These are phyloP conservation scores for Cruciata laevipes DNA, from an alignment of 257 asterid species.

Conservation along the genomic window DNA sequence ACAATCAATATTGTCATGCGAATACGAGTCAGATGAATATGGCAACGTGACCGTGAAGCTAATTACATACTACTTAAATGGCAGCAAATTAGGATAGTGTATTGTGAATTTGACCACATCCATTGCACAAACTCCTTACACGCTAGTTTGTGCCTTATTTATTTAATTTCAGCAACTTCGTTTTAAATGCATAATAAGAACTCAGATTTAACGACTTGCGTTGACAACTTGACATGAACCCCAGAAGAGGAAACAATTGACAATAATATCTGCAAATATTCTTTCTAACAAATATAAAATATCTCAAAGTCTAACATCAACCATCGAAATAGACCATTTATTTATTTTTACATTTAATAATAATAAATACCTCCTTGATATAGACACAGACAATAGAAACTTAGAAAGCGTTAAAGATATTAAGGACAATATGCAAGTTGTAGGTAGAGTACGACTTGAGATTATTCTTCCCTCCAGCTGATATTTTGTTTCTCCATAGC, in stretches of 20 bases:
- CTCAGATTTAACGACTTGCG: neutral
- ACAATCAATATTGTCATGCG: neutral
- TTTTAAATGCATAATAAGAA: no score
- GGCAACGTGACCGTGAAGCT: constrained; percentile 1
- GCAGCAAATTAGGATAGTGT: neutral
- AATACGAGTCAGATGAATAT: neutral
- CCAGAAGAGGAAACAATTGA: neutral
- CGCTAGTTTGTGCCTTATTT: neutral
- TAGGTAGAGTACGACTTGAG: neutral
- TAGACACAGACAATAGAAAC: neutral
- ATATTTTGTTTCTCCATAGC: neutral
- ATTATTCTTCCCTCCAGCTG: neutral
- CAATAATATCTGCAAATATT: neutral
- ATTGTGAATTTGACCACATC: neutral
- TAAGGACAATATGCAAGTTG: neutral
- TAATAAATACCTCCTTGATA: no score
- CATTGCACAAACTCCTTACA: neutral
- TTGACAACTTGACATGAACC: neutral
- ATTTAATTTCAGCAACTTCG: neutral
- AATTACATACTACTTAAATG: neutral
- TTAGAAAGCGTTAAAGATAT: neutral
- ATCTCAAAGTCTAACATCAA: neutral
- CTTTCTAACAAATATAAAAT: neutral
- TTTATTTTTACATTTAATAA: no score
- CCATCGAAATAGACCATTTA: neutral